Evolutionary conservation across 306 rosid species (phyloP).

Genomic region (Echinosophora koreensis): DNA sequence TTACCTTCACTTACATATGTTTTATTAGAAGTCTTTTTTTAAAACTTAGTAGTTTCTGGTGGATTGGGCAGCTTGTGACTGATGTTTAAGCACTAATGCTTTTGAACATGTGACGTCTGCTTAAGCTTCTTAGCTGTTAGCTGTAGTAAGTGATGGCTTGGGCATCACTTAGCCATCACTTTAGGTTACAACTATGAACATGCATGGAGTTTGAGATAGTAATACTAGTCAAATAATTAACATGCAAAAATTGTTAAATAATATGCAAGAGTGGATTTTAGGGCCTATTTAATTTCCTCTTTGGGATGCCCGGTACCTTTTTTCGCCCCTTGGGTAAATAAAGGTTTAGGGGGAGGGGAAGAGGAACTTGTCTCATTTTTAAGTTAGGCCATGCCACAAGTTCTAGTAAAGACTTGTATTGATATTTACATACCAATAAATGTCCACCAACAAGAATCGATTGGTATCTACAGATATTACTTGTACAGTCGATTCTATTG

Average conservation of each 20-base stretch:
- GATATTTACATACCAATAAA: too few relatives aligned
- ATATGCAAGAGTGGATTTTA: background rate
- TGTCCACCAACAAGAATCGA: too few relatives aligned
- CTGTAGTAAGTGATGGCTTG: background rate
- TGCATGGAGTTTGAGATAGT: background rate
- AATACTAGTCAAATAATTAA: background rate
- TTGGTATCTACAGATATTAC: too few relatives aligned
- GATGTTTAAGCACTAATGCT: background rate
- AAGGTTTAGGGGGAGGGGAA: too few relatives aligned
- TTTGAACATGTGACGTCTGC: background rate
- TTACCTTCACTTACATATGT: slow-evolving; percentile 17
- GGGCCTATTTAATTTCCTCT: background rate
- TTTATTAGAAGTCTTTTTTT: slow-evolving; percentile 15
- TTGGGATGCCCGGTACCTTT: too few relatives aligned
- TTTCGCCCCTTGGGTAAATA: too few relatives aligned
- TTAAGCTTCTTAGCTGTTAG: too few relatives aligned
- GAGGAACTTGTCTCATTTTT: too few relatives aligned
- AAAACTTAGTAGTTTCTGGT: background rate
- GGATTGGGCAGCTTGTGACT: background rate
- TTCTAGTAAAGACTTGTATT: too few relatives aligned
- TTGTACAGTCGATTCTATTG: too few relatives aligned
- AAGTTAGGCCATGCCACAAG: too few relatives aligned
- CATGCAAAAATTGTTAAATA: background rate
- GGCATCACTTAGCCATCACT: background rate
- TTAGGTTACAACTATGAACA: background rate